Evolutionary conservation across 495 filamentous ascomycete species (phyloP).

Genomic region (Daldinia decipiens): DNA sequence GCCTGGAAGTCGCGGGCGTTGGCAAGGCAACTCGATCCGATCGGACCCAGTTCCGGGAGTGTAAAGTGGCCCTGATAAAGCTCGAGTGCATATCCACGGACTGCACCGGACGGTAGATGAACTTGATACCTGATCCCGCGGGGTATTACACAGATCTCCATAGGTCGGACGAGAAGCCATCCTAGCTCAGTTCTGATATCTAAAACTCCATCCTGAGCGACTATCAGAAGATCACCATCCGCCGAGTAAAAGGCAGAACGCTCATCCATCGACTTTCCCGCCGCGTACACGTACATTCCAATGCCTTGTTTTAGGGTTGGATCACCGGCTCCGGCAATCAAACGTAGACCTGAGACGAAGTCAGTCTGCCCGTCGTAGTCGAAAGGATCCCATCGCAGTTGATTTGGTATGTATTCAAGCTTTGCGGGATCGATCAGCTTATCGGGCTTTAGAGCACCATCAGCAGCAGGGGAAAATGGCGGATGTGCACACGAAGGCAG

Average conservation of each 20-base stretch:
- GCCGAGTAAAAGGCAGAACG: conserved; percentile 86
- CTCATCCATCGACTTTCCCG: conserved; percentile 80
- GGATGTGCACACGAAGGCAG: conserved; percentile 84
- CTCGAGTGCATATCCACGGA: conserved; percentile 87
- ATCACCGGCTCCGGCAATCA: conserved; percentile 85
- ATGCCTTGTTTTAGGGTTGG: conserved; percentile 82
- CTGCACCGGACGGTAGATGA: conserved; percentile 68
- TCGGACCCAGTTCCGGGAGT: conserved; percentile 89
- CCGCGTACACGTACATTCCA: conserved; percentile 84
- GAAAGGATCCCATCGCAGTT: conserved; percentile 92
- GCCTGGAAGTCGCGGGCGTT: conserved; percentile 91
- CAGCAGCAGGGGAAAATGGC: conserved; percentile 67
- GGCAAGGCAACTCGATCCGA: conserved; percentile 86
- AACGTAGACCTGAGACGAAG: conserved; percentile 80
- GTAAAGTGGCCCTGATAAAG: conserved; percentile 85
- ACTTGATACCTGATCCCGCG: conserved; percentile 84
- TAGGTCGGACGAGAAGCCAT: conserved; percentile 81
- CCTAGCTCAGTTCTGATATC: conserved; percentile 90
- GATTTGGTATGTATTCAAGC: conserved; percentile 82
- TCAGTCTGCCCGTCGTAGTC: conserved; percentile 74
- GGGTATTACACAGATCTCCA: conserved; percentile 90
- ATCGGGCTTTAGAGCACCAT: conserved; percentile 36
- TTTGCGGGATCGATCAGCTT: conserved; percentile 43
- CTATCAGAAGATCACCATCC: conserved; percentile 89
- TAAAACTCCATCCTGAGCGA: conserved; percentile 82